These are phyloP conservation scores for Pseudophaeomoniella oleicola DNA, from an alignment of 2,329 filamentous ascomycete genomes.

Conservation along the genomic window DNA sequence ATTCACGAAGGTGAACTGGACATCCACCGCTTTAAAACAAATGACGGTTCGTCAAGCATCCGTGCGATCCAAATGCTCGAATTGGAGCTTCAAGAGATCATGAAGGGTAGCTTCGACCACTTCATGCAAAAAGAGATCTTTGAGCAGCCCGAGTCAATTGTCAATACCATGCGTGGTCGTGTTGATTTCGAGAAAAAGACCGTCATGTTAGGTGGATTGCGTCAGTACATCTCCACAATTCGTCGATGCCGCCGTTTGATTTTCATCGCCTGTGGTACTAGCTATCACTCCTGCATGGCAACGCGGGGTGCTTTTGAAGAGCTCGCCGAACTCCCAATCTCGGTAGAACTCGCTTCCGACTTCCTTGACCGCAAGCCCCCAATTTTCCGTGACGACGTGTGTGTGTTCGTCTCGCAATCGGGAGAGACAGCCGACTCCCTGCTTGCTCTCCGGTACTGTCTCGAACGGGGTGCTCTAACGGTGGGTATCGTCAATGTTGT, in stretches of 20 bases:
- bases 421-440: conserved; percentile 97
- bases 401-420: conserved; percentile 96
- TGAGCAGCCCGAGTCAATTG: conserved; percentile 96
- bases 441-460: conserved; percentile 91
- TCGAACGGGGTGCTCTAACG: conserved; percentile 91
- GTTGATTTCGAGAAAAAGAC: conserved; percentile 86
- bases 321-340: conserved; percentile 91
- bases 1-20: conserved; percentile 98
- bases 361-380: conserved; percentile 94
- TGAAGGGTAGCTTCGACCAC: conserved; percentile 99
- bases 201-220: conserved; percentile 86
- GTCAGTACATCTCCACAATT: conserved; percentile 93
- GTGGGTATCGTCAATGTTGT: conserved; percentile 98
- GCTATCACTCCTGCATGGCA: conserved; percentile 98
- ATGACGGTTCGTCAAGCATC: conserved; percentile 90
- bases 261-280: conserved; percentile 97
- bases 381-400: conserved; percentile 98
- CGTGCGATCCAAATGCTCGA: conserved; percentile 97
- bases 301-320: conserved; percentile 97
- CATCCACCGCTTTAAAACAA: conserved; percentile 96
- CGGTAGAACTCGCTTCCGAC: conserved; percentile 92
- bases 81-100: conserved; percentile 98
- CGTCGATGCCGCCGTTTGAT: conserved; percentile 94
- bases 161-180: conserved; percentile 99
- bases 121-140: conserved; percentile 99